These are phyloP conservation scores for Termitomyces sp. DNA, from an alignment of 768 basidiomycete genomes.

Conservation along the genomic window DNA sequence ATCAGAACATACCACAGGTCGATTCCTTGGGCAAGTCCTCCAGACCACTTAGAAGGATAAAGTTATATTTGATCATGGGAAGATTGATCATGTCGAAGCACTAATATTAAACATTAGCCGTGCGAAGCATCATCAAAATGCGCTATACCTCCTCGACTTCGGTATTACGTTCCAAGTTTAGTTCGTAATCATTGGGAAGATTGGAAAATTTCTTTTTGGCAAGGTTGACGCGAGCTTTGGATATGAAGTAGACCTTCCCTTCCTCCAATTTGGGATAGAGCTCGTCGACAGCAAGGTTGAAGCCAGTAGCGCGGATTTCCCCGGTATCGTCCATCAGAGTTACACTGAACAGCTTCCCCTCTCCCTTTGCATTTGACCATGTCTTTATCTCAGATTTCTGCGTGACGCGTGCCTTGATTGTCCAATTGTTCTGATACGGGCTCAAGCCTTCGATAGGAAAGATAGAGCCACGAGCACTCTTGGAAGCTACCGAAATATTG, in stretches of 20 bases:
- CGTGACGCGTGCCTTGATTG: slow-evolving; percentile 90
- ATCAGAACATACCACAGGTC: slow-evolving; percentile 66
- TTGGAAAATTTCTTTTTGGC: slow-evolving; percentile 97
- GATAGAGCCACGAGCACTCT: slow-evolving; percentile 28
- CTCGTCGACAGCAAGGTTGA: slow-evolving; percentile 80
- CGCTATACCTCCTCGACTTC: slow-evolving; percentile 74
- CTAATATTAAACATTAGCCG: slow-evolving; percentile 37
- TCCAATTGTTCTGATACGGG: slow-evolving; percentile 99
- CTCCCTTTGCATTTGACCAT: slow-evolving; percentile 88
- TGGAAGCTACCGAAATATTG: slow-evolving; percentile 3
- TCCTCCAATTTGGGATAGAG: slow-evolving; percentile 85
- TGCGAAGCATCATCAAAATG: background rate
- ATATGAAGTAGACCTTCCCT: slow-evolving; percentile 89
- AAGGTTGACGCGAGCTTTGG: slow-evolving; percentile 86
- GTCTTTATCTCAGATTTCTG: slow-evolving; percentile 84
- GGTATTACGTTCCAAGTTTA: slow-evolving; percentile 77
- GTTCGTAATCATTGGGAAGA: slow-evolving; percentile 88
- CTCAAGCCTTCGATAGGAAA: slow-evolving; percentile 92
- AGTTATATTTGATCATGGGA: slow-evolving; percentile 82
- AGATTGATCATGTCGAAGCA: slow-evolving; percentile 73
- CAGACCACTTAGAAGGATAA: slow-evolving; percentile 60
- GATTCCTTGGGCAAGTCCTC: slow-evolving; percentile 69
- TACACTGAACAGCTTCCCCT: slow-evolving; percentile 92
- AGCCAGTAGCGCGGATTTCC: slow-evolving; percentile 86
- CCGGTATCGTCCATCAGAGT: slow-evolving; percentile 94